Base-by-base conservation (phyloP, 2,329 filamentous ascomycete species). In the Fusarium avenaceum region DNA sequence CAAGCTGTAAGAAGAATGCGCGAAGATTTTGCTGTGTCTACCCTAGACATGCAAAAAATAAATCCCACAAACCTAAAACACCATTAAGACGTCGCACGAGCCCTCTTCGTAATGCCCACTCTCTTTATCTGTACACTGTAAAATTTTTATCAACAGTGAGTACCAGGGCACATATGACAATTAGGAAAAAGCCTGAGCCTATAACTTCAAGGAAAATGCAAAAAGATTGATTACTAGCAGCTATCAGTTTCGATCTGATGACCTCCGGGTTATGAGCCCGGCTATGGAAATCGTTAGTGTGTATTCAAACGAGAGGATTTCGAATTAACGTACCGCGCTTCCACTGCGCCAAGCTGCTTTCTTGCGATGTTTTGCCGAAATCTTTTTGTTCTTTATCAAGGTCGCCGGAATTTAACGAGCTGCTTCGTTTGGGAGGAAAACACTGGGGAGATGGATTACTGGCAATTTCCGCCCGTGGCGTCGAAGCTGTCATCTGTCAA, bases 281-380 rank as follows among this genome's bases (percentile, higher is more conserved):
- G 58, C 58, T 62, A 19, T 63, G 24, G 17, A 15, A 43, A 24
- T 46, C 17, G 57, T 63, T 48, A 63, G 57, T 63, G 19, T 13
- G 15, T 22, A 24, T 19, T 7, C 10, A 7, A 17, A 30, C 8
- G 9, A 4, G 17, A 44, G 8, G 22, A 43, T 39, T 20, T 19
- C 20, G 20, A 19, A 17, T 14, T 3, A 24, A 63, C 59, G 20
- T 63, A 63, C 59, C 57, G 59, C 59, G 59, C 59, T 63, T 63
- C 59, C 59, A 63, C 59, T 63, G 59, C 59, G 59, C 59, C 59
- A 63, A 63, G 59, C 59, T 63, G 59, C 59, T 63, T 63, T 63
- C 15, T 48, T 57, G 57, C 40, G 50, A 39, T 63, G 22, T 22
- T 63, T 56, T 44, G n/a, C 43, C 43, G 15, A 33, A 2, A 15